Evolutionary conservation across 169 alveolate species (phyloP), one percentile per base, ranked within the genome.

Genomic region (Plasmodium berghei): DNA sequence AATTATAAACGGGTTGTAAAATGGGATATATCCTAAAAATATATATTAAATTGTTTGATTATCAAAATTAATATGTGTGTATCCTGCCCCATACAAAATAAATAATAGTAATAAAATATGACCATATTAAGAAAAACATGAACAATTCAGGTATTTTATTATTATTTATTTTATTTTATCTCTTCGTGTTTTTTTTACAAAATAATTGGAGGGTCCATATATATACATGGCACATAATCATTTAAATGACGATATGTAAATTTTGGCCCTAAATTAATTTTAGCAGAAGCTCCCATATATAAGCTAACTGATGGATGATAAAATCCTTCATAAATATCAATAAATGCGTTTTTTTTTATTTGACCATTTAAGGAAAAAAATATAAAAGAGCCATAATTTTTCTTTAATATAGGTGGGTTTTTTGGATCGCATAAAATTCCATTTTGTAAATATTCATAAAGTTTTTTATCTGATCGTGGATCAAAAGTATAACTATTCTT

Each of bases 221-320:
- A 59, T 42, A 87, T 55, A 70, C 96, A 91, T 9, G 96, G 95
- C 18, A 34, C 45, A 67, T 59, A 93, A 22, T 89, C 96, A 26
- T 77, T 73, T 26, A 93, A 87, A 72, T 93, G 94, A 22, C 42
- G 56, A 63, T 88, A 86, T 10, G 54, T 59, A 69, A 93, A 93
- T 64, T 87, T 58, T 12, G 96, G 96, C 10, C 96, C 96, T 77
- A 72, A 49, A 55, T 95, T 95, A 64, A 95, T 59, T n/a, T 72
- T 72, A 4, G 94, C 94, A 28, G 89, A 86, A 18, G 97, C 97
- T 18, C 97, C 97, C 97, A 95, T 95, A 87, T 94, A 95, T 46
- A 95, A 94, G 18, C 97, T 92, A 28, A 94, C 88, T 14, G 97
- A 95, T 0, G 97, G 97, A 71, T 95, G 97, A 90, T 95, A 95